Conservation (phyloP, 257 asterid species). For the Hygrophila difformis region DNA sequence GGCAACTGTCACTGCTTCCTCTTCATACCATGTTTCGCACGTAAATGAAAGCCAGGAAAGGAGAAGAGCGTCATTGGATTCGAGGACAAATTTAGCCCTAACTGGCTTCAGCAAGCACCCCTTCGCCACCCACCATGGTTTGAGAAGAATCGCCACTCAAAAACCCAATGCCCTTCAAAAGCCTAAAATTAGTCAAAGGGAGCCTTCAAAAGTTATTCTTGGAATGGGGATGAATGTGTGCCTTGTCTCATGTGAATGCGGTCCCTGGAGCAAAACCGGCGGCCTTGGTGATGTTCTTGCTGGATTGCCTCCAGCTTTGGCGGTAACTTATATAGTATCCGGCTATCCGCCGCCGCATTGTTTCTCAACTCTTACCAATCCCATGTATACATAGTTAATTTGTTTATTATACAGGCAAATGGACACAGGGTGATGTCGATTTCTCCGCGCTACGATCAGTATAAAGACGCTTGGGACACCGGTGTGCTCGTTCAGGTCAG, state of each 20-base stretch:
- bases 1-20: constrained; percentile 57
- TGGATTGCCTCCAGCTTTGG: constrained; percentile 95
- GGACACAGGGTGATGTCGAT: constrained; percentile 90
- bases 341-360: not conserved
- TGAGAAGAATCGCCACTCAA: constrained; percentile 42
- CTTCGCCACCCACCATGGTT: constrained; percentile 57
- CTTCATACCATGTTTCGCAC: constrained; percentile 49
- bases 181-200: constrained; percentile 20
- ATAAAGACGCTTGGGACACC: constrained; percentile 95
- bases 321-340: constrained; percentile 36
- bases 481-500: constrained; percentile 56
- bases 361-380: not conserved
- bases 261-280: constrained; percentile 98
- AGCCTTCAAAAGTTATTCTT: constrained; percentile 34
- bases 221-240: constrained; percentile 53
- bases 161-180: no score
- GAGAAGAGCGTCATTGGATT: constrained; percentile 27
- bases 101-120: constrained; percentile 42
- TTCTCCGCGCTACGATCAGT: constrained; percentile 90
- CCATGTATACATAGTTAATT: no score
- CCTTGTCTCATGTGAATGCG: constrained; percentile 68
- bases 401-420: constrained; percentile 33
- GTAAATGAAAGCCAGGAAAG: no score
- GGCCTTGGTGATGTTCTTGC: constrained; percentile 98
- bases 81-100: constrained; percentile 32